These are phyloP conservation scores for Phytophthora chlamydospora DNA, from an alignment of 352 stramenopile genomes.

Conservation along the genomic window DNA sequence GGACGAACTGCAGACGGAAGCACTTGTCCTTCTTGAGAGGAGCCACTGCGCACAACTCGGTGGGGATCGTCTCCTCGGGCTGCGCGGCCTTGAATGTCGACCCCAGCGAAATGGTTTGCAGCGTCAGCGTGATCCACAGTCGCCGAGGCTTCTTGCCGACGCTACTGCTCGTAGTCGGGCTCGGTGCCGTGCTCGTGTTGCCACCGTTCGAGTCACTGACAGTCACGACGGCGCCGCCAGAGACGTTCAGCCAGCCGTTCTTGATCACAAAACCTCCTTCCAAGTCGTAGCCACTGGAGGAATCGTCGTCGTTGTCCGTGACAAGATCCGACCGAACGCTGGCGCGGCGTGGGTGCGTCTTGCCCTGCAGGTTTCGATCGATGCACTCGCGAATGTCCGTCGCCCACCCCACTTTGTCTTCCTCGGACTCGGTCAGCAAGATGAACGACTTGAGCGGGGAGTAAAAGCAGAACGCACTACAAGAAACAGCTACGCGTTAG, in stretches of 20 bases:
- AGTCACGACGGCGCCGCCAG: conserved; percentile 36
- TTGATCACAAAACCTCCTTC: conserved; percentile 84
- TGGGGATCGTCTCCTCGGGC: conserved; percentile 69
- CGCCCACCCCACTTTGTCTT: conserved; percentile 71
- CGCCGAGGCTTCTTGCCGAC: conserved; percentile 48
- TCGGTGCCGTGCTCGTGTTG: conserved; percentile 12
- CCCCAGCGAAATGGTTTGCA: conserved; percentile 74
- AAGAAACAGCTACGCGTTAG: conserved; percentile 17
- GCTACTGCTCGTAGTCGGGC: conserved; percentile 18
- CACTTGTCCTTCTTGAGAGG: conserved; percentile 56
- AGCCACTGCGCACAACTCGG: conserved; percentile 61
- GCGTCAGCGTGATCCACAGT: conserved; percentile 81
- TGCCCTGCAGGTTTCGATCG: conserved; percentile 57
- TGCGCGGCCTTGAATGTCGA: conserved; percentile 69
- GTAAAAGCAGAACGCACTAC: conserved; percentile 85
- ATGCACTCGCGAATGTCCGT: conserved; percentile 70
- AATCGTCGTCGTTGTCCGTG: conserved; percentile 73
- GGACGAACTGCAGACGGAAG: conserved; percentile 63
- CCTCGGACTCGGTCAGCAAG: conserved; percentile 67
- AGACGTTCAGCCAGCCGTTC: conserved; percentile 86
- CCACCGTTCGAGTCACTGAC: conserved; percentile 3
- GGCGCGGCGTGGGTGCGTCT: conserved; percentile 50
- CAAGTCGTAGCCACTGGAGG: conserved; percentile 61
- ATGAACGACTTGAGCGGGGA: conserved; percentile 90
- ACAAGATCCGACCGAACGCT: conserved; percentile 69